A percentile compares a stretch with the other conserved stretches of the same genome.
These are phyloP conservation scores for Candida khao-thaluensis DNA, from an alignment of 805 yeast species.

Conservation along the genomic window DNA sequence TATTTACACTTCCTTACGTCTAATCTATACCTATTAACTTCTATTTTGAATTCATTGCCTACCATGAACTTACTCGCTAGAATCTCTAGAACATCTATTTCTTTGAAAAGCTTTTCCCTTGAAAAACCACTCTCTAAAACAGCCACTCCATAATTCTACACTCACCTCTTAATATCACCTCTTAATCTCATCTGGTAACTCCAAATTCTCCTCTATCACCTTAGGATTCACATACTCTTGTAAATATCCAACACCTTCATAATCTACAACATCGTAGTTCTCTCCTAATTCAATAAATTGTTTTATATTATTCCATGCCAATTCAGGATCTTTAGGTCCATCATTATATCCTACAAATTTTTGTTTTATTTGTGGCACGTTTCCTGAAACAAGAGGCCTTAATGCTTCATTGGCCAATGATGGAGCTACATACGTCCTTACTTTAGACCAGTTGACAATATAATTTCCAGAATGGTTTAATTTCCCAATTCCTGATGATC, in stretches of 20 bases:
- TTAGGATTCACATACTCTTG: constrained; percentile 38
- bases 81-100: too few relatives aligned
- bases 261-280: constrained; percentile 39
- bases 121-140: too few relatives aligned
- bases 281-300: constrained; percentile 77
- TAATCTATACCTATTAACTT: too few relatives aligned
- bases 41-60: too few relatives aligned
- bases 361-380: constrained; percentile 68
- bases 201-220: constrained; percentile 16
- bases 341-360: constrained; percentile 64
- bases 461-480: constrained; percentile 74
- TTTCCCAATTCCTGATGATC: constrained; percentile 89
- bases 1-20: too few relatives aligned
- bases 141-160: too few relatives aligned
- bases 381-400: constrained; percentile 76
- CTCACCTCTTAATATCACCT: too few relatives aligned
- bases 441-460: constrained; percentile 77
- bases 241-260: constrained; percentile 33
- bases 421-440: constrained; percentile 89
- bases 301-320: constrained; percentile 68
- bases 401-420: constrained; percentile 40
- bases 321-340: constrained; percentile 71
- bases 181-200: constrained; percentile 17
- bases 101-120: not conserved
- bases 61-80: too few relatives aligned